A percentile compares a stretch with the other conserved stretches of the same genome.
Conservation (phyloP, 1,284 basidiomycete species). For the Tilletia setariae region DNA sequence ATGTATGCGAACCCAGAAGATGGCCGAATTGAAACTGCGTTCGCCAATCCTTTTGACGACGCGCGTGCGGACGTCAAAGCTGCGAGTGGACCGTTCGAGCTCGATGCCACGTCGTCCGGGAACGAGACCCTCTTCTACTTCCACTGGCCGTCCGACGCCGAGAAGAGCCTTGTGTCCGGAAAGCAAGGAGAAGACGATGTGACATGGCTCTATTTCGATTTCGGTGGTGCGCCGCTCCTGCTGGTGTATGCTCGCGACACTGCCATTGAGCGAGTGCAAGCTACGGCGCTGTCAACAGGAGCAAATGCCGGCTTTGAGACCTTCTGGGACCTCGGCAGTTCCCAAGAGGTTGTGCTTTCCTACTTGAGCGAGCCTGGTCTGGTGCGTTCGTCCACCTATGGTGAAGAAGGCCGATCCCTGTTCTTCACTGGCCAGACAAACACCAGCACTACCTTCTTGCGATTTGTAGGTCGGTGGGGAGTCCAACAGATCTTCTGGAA, state of each 20-base stretch:
- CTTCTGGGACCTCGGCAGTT: conserved; percentile 15
- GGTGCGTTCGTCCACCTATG: conserved; percentile 19
- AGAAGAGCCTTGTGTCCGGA: neutral
- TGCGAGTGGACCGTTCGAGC: neutral
- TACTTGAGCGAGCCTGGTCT: conserved; percentile 23
- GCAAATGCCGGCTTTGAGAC: neutral
- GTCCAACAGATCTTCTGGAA: conserved; percentile 24
- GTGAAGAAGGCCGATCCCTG: conserved; percentile 5
- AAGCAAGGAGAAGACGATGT: neutral
- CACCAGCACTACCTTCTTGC: conserved; percentile 14
- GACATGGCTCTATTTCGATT: conserved; percentile 1
- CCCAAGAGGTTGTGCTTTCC: neutral
- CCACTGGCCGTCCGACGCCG: neutral
- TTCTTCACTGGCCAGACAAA: conserved; percentile 25
- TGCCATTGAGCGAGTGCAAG: neutral
- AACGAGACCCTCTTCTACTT: neutral
- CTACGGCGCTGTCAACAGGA: neutral
- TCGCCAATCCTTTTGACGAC: neutral
- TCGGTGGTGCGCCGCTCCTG: conserved; percentile 13
- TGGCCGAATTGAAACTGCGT: neutral
- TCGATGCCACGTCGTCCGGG: neutral
- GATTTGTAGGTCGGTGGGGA: conserved; percentile 20
- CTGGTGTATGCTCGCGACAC: conserved; percentile 15
- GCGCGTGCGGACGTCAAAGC: neutral
- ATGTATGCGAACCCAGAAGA: conserved; percentile 59